Conservation (phyloP, 1,284 basidiomycete genomes). For the Ceratobasidium theobromae region DNA sequence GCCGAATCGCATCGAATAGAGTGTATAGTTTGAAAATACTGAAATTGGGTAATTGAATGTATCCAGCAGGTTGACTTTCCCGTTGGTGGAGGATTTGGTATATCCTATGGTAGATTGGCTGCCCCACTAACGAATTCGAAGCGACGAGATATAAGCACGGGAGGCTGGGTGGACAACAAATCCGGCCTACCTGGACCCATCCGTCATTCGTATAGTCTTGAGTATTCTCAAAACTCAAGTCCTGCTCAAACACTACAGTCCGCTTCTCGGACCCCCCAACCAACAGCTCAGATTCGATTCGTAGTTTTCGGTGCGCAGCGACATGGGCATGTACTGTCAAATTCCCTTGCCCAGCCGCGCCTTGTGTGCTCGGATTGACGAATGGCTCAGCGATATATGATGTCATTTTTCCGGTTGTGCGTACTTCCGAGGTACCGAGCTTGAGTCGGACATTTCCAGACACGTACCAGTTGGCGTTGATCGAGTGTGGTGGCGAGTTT, state of each 20-base stretch:
- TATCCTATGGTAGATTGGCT: constrained; percentile 29
- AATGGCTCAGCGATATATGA: constrained; percentile 10
- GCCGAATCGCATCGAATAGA: constrained; percentile 32
- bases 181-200: constrained; percentile 26
- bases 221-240: constrained; percentile 21
- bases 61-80: constrained; percentile 18
- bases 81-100: constrained; percentile 17
- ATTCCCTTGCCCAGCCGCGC: constrained; percentile 2
- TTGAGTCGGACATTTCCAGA: constrained; percentile 34
- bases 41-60: constrained; percentile 32
- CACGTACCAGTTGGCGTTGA: constrained; percentile 36
- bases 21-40: constrained; percentile 31
- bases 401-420: constrained; percentile 33
- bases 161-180: neutral
- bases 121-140: constrained; percentile 31
- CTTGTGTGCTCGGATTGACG: constrained; percentile 15
- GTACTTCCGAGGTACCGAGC: constrained; percentile 20
- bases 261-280: constrained; percentile 22
- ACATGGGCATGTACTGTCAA: constrained; percentile 25
- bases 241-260: constrained; percentile 22
- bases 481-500: neutral
- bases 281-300: constrained; percentile 14
- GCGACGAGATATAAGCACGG: no score
- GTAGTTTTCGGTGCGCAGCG: constrained; percentile 4
- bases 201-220: constrained; percentile 31